phyloP scores from a whole-genome alignment of 1,284 basidiomycete genomes.

The Tilletia indica region DNA sequence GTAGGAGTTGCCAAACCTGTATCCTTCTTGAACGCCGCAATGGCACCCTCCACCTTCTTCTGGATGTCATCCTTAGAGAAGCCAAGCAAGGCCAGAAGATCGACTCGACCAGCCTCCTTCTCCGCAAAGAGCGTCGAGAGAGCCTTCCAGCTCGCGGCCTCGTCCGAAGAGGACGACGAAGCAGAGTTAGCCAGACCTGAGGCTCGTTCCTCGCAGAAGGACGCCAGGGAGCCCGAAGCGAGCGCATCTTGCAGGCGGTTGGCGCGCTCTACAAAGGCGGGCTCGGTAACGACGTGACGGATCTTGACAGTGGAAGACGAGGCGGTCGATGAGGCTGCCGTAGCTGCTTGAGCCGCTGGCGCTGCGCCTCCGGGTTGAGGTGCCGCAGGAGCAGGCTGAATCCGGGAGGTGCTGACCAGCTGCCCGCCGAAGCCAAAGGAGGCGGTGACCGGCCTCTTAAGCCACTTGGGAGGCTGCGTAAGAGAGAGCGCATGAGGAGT shows the following conservation, averaged over 20 bases:
- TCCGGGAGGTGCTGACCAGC: conserved; percentile 68
- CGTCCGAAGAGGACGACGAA: conserved; percentile 58
- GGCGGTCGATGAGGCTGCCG: conserved; percentile 44
- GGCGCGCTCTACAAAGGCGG: conserved; percentile 74
- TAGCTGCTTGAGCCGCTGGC: conserved; percentile 60
- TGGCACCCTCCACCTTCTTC: conserved; percentile 74
- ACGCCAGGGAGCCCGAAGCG: conserved; percentile 58
- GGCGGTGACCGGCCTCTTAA: conserved; percentile 75
- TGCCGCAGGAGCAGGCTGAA: conserved; percentile 60
- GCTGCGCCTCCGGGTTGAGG: conserved; percentile 45
- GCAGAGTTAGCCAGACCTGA: conserved; percentile 23
- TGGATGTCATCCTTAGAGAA: conserved; percentile 87
- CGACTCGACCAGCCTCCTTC: conserved; percentile 79
- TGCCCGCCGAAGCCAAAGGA: conserved; percentile 93
- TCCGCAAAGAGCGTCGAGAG: conserved; percentile 74
- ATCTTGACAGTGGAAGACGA: conserved; percentile 52
- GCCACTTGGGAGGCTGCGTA: conserved; percentile 86
- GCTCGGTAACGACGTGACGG: conserved; percentile 67
- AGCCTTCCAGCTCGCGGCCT: conserved; percentile 71
- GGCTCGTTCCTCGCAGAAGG: conserved; percentile 51
- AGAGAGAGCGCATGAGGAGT: conserved; percentile 34
- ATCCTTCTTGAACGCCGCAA: conserved; percentile 67
- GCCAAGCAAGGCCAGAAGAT: conserved; percentile 84
- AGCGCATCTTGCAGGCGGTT: conserved; percentile 70
- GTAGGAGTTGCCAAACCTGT: not conserved